These are phyloP conservation scores for Thozetella sp. DNA, from an alignment of 495 filamentous ascomycete species.

Conservation along the genomic window DNA sequence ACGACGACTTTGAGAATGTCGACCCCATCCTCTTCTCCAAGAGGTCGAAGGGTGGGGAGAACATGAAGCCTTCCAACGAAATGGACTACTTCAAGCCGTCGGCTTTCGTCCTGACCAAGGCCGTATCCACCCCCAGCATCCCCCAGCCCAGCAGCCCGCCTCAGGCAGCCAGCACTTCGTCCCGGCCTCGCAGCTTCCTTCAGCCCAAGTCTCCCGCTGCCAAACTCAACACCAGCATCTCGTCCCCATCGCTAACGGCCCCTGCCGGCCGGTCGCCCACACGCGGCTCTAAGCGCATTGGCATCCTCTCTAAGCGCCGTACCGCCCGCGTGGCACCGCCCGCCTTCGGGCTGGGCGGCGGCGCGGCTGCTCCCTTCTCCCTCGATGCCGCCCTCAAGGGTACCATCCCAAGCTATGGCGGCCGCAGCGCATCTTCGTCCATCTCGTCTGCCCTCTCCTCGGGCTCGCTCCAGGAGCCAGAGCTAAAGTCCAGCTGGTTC, in stretches of 20 bases:
- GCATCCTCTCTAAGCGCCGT: slow-evolving; percentile 65
- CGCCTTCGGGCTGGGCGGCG: slow-evolving; percentile 25
- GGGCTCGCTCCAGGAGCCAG: slow-evolving; percentile 30
- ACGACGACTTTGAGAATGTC: slow-evolving; percentile 77
- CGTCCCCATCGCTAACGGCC: slow-evolving; percentile 48
- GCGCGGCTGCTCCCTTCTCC: slow-evolving; percentile 62
- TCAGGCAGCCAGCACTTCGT: slow-evolving; percentile 32
- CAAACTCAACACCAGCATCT: slow-evolving; percentile 37
- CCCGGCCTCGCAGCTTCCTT: slow-evolving; percentile 38
- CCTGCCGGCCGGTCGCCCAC: slow-evolving; percentile 66
- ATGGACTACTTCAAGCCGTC: slow-evolving; percentile 48
- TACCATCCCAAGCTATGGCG: slow-evolving; percentile 59
- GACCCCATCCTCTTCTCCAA: slow-evolving; percentile 72
- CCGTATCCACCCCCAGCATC: slow-evolving; percentile 27
- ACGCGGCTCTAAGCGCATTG: slow-evolving; percentile 58
- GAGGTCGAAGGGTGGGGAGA: slow-evolving; percentile 65
- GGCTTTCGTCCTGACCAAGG: slow-evolving; percentile 42
- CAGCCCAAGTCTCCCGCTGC: slow-evolving; percentile 47
- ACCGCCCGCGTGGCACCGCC: slow-evolving; percentile 64
- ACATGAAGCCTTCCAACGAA: slow-evolving; percentile 38
- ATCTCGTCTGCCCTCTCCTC: slow-evolving; percentile 13
- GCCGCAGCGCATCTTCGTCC: slow-evolving; percentile 13
- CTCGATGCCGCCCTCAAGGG: slow-evolving; percentile 77
- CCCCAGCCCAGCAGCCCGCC: slow-evolving; percentile 28
- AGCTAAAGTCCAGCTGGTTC: slow-evolving; percentile 72